phyloP scores from a whole-genome alignment of 2,329 filamentous ascomycete genomes.

The Colletotrichum destructivum region DNA sequence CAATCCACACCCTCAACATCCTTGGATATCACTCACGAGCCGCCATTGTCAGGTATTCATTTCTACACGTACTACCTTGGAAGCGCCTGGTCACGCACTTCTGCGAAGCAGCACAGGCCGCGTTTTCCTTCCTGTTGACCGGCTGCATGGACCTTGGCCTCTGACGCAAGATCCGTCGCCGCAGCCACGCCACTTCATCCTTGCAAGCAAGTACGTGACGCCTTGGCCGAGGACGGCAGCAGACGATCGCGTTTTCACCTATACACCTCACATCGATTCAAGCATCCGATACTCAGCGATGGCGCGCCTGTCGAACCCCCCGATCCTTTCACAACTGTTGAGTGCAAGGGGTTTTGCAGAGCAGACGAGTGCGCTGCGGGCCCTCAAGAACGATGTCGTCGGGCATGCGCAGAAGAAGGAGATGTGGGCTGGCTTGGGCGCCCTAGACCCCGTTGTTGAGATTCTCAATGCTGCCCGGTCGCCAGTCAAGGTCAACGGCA shows the following conservation, averaged over 20 bases:
- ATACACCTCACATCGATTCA: not conserved
- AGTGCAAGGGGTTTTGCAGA: constrained; percentile 67
- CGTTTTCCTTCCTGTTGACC: constrained; percentile 32
- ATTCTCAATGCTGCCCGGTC: constrained; percentile 58
- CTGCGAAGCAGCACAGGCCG: constrained; percentile 30
- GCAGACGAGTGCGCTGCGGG: constrained; percentile 74
- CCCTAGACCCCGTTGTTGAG: constrained; percentile 71
- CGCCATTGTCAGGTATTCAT: constrained; percentile 1
- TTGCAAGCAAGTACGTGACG: constrained; percentile 34
- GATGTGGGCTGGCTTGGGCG: constrained; percentile 79
- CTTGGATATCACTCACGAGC: not conserved
- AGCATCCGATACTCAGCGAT: constrained; percentile 53
- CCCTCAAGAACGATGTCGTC: constrained; percentile 90
- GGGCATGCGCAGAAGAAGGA: constrained; percentile 92
- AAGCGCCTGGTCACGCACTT: constrained; percentile 1
- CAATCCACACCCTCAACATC: not conserved
- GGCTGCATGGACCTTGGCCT: constrained; percentile 38
- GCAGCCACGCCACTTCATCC: constrained; percentile 25
- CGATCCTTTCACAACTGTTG: constrained; percentile 71
- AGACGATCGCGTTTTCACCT: constrained; percentile 23
- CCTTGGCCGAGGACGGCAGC: constrained; percentile 28
- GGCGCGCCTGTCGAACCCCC: constrained; percentile 67
- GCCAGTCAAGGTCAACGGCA: constrained; percentile 55
- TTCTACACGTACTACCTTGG: not conserved
- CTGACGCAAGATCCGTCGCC: constrained; percentile 38